Evolutionary conservation across 2,329 filamentous ascomycete species (phyloP).

Genomic region (Fusarium nisikadoi): DNA sequence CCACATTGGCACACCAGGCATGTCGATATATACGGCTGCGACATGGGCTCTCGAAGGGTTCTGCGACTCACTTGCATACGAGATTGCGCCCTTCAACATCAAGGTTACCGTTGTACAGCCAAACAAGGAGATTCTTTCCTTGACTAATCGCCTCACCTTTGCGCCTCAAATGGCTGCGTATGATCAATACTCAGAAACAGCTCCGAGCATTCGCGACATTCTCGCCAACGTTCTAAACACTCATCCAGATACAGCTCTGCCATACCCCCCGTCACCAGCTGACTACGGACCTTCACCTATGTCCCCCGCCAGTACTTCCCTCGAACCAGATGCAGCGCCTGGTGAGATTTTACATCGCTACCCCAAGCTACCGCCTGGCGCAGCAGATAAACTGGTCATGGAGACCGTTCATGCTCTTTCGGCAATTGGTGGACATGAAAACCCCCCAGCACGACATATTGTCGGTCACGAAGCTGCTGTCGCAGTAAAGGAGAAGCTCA

Average conservation of each 20-base stretch:
- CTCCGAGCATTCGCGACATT: constrained; percentile 85
- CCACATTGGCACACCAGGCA: constrained; percentile 90
- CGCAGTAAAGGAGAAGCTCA: constrained; percentile 94
- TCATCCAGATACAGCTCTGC: constrained; percentile 71
- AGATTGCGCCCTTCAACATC: constrained; percentile 96
- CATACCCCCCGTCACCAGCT: constrained; percentile 39
- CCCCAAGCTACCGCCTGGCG: constrained; percentile 73
- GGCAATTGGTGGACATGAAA: constrained; percentile 94
- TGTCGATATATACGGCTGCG: constrained; percentile 90
- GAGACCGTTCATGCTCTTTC: constrained; percentile 93
- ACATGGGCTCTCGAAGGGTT: constrained; percentile 97
- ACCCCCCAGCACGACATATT: constrained; percentile 93
- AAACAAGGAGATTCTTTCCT: constrained; percentile 88
- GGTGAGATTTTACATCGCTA: constrained; percentile 73
- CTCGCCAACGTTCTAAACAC: constrained; percentile 81
- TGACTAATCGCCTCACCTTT: constrained; percentile 88
- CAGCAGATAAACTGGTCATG: constrained; percentile 79
- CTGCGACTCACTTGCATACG: constrained; percentile 94
- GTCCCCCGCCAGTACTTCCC: constrained; percentile 46
- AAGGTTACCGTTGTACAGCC: constrained; percentile 96
- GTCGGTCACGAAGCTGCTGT: constrained; percentile 89
- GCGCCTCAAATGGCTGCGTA: constrained; percentile 77
- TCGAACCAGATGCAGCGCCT: constrained; percentile 49
- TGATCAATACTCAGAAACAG: constrained; percentile 58
- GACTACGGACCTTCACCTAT: constrained; percentile 45